These are phyloP conservation scores for Diaporthe ilicicola DNA, from an alignment of 2,329 filamentous ascomycete genomes.

Conservation along the genomic window DNA sequence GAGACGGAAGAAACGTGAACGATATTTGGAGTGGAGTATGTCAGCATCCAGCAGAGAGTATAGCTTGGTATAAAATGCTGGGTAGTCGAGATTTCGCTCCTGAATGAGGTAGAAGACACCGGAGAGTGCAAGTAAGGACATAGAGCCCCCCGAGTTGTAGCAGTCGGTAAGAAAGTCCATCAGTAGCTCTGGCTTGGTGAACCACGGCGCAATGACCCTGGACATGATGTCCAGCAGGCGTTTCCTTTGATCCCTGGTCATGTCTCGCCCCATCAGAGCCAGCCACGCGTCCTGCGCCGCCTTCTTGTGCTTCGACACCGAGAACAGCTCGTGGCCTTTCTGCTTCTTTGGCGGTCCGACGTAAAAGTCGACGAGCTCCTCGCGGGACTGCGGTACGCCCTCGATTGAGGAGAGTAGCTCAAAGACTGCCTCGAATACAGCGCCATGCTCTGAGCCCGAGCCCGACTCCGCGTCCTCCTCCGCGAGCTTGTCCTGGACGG, in stretches of 20 bases:
- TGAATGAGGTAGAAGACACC: slow-evolving; percentile 96
- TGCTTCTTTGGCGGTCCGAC: slow-evolving; percentile 67
- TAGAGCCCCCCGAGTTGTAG: slow-evolving; percentile 86
- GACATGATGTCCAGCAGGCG: slow-evolving; percentile 78
- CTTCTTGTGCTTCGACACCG: slow-evolving; percentile 76
- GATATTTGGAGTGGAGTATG: slow-evolving; percentile 91
- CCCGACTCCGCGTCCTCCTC: slow-evolving; percentile 39
- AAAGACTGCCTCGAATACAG: slow-evolving; percentile 63
- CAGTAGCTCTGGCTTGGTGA: slow-evolving; percentile 84
- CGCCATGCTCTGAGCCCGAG: background rate
- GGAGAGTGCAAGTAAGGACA: slow-evolving; percentile 86
- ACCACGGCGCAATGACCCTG: slow-evolving; percentile 86
- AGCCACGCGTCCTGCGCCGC: slow-evolving; percentile 90
- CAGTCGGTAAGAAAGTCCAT: slow-evolving; percentile 98
- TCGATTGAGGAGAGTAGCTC: slow-evolving; percentile 73
- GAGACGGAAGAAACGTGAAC: slow-evolving; percentile 91
- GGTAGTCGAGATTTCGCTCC: slow-evolving; percentile 94
- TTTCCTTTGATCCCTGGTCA: slow-evolving; percentile 81
- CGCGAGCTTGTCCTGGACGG: slow-evolving; percentile 52
- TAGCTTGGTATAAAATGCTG: slow-evolving; percentile 90
- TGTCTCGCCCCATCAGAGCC: slow-evolving; percentile 72
- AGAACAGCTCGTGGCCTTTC: slow-evolving; percentile 72
- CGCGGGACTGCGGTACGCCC: slow-evolving; percentile 71
- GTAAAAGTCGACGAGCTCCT: slow-evolving; percentile 76
- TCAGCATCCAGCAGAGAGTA: slow-evolving; percentile 90